phyloP scores from a whole-genome alignment of 2,329 filamentous ascomycete genomes.

The Hortaea sp. region DNA sequence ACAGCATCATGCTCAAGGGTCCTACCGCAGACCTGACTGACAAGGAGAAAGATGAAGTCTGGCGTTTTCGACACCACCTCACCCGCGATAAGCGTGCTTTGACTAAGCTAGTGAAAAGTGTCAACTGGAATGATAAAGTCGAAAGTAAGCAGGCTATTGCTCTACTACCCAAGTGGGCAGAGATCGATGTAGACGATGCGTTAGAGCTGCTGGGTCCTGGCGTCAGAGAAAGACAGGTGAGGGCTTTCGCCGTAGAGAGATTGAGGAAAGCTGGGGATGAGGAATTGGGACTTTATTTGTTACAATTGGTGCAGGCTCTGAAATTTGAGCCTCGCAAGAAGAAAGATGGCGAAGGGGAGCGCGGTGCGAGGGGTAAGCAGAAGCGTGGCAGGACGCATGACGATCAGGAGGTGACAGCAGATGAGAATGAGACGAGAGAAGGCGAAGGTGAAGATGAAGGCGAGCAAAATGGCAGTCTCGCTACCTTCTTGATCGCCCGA shows the following conservation, averaged over 20 bases:
- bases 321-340: slow-evolving; percentile 74
- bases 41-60: slow-evolving; percentile 91
- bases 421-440: slow-evolving; percentile 34
- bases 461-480: slow-evolving; percentile 48
- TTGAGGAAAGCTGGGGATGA: slow-evolving; percentile 86
- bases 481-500: slow-evolving; percentile 77
- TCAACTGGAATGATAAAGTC: slow-evolving; percentile 79
- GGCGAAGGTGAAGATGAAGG: slow-evolving; percentile 46
- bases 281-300: slow-evolving; percentile 78
- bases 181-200: slow-evolving; percentile 94
- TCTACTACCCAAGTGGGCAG: slow-evolving; percentile 84
- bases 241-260: slow-evolving; percentile 86
- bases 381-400: too few relatives aligned
- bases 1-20: slow-evolving; percentile 80
- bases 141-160: slow-evolving; percentile 86
- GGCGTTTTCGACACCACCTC: slow-evolving; percentile 94
- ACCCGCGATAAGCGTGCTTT: slow-evolving; percentile 77
- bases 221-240: slow-evolving; percentile 78
- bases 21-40: slow-evolving; percentile 79
- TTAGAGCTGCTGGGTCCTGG: slow-evolving; percentile 86
- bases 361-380: background rate
- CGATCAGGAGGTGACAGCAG: slow-evolving; percentile 2
- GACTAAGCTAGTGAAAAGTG: slow-evolving; percentile 96
- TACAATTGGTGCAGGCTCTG: slow-evolving; percentile 90
- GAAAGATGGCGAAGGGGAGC: background rate